phyloP scores from a whole-genome alignment of 2,329 filamentous ascomycete species.

The Tolypocladium guangdongense region DNA sequence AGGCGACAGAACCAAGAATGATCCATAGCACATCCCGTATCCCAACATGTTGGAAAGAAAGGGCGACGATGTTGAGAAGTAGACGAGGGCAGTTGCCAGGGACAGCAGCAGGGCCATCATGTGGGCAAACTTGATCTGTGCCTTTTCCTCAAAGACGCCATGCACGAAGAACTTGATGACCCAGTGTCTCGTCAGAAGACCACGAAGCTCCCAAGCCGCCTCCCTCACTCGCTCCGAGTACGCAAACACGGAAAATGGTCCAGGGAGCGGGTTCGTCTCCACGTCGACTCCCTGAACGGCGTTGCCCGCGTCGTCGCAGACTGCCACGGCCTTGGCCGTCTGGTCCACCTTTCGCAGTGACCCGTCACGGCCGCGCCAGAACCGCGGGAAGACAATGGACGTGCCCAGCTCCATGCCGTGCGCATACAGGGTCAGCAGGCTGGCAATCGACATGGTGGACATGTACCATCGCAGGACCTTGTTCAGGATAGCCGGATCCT shows the following conservation, averaged over 20 bases:
- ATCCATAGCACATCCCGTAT: constrained; percentile 75
- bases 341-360: constrained; percentile 34
- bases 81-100: constrained; percentile 44
- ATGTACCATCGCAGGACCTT: constrained; percentile 78
- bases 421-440: constrained; percentile 61
- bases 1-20: constrained; percentile 74
- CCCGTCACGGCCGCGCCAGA: constrained; percentile 43
- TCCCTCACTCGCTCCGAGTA: constrained; percentile 11
- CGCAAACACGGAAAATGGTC: constrained; percentile 22
- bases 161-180: constrained; percentile 38
- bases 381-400: constrained; percentile 61
- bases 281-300: constrained; percentile 11
- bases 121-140: constrained; percentile 44
- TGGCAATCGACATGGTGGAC: constrained; percentile 66
- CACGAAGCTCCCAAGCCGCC: constrained; percentile 37
- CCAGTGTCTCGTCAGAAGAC: constrained; percentile 41
- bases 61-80: constrained; percentile 51
- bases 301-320: constrained; percentile 23
- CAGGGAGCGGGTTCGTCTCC: constrained; percentile 18
- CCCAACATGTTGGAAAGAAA: constrained; percentile 75
- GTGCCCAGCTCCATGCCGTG: constrained; percentile 56
- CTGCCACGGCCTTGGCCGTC: constrained; percentile 25
- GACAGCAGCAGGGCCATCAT: constrained; percentile 45
- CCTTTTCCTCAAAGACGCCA: constrained; percentile 34
- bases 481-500: constrained; percentile 73